These are phyloP conservation scores for Leccinum ochraceum DNA, from an alignment of 768 basidiomycete genomes.

Conservation along the genomic window DNA sequence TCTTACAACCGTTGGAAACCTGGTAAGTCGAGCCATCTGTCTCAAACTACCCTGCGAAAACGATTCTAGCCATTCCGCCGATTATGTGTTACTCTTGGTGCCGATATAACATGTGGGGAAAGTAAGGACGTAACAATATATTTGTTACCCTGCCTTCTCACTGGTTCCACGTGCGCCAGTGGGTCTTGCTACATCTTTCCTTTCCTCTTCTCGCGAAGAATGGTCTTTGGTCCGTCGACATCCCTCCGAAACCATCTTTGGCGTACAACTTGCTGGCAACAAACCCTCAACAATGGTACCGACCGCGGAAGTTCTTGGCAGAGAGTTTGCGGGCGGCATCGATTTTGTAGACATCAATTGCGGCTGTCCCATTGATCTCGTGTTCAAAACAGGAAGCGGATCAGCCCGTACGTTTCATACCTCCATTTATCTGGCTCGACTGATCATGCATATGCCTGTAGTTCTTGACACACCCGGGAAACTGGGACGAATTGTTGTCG, in stretches of 20 bases:
- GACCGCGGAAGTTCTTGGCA: conserved; percentile 77
- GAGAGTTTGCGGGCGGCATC: conserved; percentile 61
- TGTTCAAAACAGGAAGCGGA: conserved; percentile 89
- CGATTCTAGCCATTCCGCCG: conserved; percentile 81
- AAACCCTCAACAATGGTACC: conserved; percentile 78
- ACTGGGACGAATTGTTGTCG: conserved; percentile 82
- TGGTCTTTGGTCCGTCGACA: conserved; percentile 93
- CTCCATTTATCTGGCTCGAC: not conserved
- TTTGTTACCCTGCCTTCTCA: not conserved
- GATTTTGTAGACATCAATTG: conserved; percentile 97
- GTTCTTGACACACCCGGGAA: conserved; percentile 84
- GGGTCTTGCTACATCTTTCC: conserved; percentile 92
- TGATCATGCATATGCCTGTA: conserved; percentile 28
- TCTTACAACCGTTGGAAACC: conserved; percentile 92
- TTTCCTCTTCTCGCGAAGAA: conserved; percentile 87
- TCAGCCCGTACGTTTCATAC: conserved; percentile 61
- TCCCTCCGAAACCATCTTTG: conserved; percentile 83
- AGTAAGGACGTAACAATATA: conserved; percentile 45
- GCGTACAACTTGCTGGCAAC: conserved; percentile 90
- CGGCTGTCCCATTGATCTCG: conserved; percentile 96
- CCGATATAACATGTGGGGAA: conserved; percentile 94
- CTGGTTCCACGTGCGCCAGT: conserved; percentile 44
- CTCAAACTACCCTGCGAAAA: not conserved
- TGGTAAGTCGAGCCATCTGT: conserved; percentile 46
- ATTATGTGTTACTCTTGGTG: conserved; percentile 82